A percentile compares a stretch with the other conserved stretches of the same genome.
Evolutionary conservation across 345 rosid genomes (phyloP).

Genomic region (Pistacia vera): DNA sequence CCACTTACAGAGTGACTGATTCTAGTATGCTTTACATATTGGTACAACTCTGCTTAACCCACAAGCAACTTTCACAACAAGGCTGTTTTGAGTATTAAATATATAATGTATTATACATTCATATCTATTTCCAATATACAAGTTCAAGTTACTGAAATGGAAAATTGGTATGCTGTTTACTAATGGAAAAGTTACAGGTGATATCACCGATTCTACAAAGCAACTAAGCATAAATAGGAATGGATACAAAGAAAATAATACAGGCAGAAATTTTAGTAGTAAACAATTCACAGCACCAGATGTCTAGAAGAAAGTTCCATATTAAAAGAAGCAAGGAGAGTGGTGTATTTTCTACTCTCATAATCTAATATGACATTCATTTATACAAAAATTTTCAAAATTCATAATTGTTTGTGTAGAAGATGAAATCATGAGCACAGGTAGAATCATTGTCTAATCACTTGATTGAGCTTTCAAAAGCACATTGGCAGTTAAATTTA

Average conservation of each 20-base stretch:
- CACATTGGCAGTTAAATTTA: not conserved
- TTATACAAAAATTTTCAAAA: not conserved
- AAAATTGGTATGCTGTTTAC: not conserved
- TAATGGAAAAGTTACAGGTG: not conserved
- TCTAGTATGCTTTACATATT: conserved; percentile 1
- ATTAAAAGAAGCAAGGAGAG: not conserved
- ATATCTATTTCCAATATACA: not conserved
- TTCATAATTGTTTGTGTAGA: not conserved
- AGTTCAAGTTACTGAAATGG: not conserved
- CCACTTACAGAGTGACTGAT: conserved; percentile 1
- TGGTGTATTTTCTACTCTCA: not conserved
- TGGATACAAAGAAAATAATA: not conserved
- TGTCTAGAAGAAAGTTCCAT: not conserved
- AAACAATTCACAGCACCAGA: not conserved
- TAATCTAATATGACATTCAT: too few species aligned
- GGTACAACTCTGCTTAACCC: not conserved
- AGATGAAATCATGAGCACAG: not conserved
- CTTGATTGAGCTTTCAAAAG: conserved; percentile 1
- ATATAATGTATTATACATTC: not conserved
- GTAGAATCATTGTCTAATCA: not conserved
- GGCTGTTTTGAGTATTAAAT: conserved; percentile 5
- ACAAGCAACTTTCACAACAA: not conserved
- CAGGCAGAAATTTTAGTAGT: not conserved
- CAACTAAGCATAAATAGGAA: not conserved
- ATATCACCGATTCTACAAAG: not conserved